phyloP scores from a whole-genome alignment of 164 flowering plant genomes.

The Amborella trichopoda region DNA sequence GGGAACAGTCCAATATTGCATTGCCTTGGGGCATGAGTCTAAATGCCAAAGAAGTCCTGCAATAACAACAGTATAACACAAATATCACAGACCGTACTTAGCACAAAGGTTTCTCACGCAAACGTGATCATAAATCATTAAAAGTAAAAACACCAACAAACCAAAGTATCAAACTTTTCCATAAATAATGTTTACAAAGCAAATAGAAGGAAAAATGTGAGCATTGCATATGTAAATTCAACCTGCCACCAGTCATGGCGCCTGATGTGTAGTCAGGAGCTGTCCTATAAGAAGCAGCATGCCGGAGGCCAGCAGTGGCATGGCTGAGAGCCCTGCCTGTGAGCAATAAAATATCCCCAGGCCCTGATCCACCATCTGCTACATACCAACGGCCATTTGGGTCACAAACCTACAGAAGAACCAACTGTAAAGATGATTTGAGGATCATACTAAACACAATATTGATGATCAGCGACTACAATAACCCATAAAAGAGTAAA shows the following conservation, averaged over 20 bases:
- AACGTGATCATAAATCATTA: no score
- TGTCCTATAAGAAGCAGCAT: constrained; percentile 64
- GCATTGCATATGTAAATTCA: not conserved
- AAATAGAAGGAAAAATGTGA: no score
- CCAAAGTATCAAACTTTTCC: no score
- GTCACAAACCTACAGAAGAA: constrained; percentile 66
- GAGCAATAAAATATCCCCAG: constrained; percentile 71
- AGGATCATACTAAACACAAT: constrained; percentile 12
- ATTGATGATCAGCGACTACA: no score
- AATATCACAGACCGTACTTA: no score
- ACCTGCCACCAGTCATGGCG: constrained; percentile 54
- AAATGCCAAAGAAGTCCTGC: constrained; percentile 77
- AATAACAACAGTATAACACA: constrained; percentile 16
- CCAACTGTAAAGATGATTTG: constrained; percentile 17
- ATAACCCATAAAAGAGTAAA: no score
- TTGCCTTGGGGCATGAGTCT: constrained; percentile 90
- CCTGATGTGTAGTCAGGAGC: constrained; percentile 34
- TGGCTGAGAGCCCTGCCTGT: constrained; percentile 95
- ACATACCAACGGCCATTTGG: constrained; percentile 94
- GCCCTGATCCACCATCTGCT: constrained; percentile 58
- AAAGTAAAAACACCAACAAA: no score
- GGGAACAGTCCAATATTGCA: constrained; percentile 88
- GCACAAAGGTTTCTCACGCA: no score
- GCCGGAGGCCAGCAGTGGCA: constrained; percentile 91
- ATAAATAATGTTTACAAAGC: no score